Evolutionary conservation across 352 stramenopile species (phyloP).

Genomic region (Pythium dissimile): DNA sequence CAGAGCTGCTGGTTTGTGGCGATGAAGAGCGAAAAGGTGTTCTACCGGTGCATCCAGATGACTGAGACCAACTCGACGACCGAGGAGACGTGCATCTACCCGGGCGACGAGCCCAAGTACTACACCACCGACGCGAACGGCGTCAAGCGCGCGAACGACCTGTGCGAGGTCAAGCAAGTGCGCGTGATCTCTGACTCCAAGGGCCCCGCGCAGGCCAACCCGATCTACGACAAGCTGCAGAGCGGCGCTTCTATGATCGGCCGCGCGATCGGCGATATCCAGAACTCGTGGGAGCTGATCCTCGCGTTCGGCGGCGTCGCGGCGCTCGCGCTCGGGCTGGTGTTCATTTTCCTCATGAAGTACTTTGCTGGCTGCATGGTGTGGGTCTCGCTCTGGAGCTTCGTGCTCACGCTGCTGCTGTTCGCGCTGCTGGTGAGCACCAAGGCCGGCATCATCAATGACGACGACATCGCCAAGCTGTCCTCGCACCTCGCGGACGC

Average conservation of each 20-base stretch:
- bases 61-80: constrained; percentile 55
- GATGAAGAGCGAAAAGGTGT: constrained; percentile 56
- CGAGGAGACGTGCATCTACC: constrained; percentile 66
- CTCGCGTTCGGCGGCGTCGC: constrained; percentile 49
- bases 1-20: constrained; percentile 65
- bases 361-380: constrained; percentile 76
- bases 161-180: constrained; percentile 77
- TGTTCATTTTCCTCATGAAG: constrained; percentile 71
- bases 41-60: constrained; percentile 81
- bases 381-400: constrained; percentile 67
- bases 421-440: constrained; percentile 74
- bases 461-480: constrained; percentile 43
- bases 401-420: constrained; percentile 55
- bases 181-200: constrained; percentile 47
- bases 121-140: constrained; percentile 49
- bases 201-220: constrained; percentile 60
- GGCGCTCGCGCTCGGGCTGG: constrained; percentile 44
- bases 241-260: constrained; percentile 45
- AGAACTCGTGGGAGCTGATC: constrained; percentile 50
- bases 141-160: constrained; percentile 44
- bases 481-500: constrained; percentile 38
- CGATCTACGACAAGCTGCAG: constrained; percentile 76
- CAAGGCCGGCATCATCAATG: constrained; percentile 70
- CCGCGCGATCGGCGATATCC: constrained; percentile 75
- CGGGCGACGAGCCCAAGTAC: constrained; percentile 60